These are phyloP conservation scores for Colletotrichum cereale DNA, from an alignment of 2,329 filamentous ascomycete species.

Conservation along the genomic window DNA sequence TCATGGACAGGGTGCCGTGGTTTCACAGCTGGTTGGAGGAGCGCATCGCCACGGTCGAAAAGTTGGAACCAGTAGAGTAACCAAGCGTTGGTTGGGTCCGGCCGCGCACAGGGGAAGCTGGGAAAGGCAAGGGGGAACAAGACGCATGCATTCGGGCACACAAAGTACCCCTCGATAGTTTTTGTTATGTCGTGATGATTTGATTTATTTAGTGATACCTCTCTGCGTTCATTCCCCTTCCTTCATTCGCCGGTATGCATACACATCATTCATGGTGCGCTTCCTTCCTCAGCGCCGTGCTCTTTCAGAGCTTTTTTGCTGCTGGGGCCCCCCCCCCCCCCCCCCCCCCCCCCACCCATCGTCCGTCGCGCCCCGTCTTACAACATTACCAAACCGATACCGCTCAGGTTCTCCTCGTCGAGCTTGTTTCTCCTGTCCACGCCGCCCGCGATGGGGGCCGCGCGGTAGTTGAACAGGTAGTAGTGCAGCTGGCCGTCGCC, in stretches of 20 bases:
- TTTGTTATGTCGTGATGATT: slow-evolving; percentile 16
- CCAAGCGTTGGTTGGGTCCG: no score
- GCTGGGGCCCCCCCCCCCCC: not conserved
- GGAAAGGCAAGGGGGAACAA: not conserved
- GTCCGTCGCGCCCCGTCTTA: slow-evolving; percentile 46
- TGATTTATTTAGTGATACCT: slow-evolving; percentile 37
- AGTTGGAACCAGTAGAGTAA: slow-evolving; percentile 48
- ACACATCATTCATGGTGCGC: not conserved
- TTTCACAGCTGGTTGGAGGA: slow-evolving; percentile 74
- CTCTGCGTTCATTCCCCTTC: slow-evolving; percentile 2
- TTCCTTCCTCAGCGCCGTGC: not conserved
- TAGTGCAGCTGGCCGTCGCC: slow-evolving; percentile 97
- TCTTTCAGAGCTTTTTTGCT: not conserved
- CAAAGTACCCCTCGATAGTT: not conserved
- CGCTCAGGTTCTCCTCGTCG: slow-evolving; percentile 83
- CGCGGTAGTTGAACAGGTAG: slow-evolving; percentile 97
- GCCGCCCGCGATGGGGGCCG: slow-evolving; percentile 86
- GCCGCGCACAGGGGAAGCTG: not conserved
- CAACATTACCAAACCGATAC: slow-evolving; percentile 88
- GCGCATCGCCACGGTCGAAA: slow-evolving; percentile 65
- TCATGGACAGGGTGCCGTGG: slow-evolving; percentile 78
- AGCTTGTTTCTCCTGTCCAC: slow-evolving; percentile 83
- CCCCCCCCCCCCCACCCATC: not conserved
- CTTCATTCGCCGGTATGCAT: slow-evolving; percentile 30
- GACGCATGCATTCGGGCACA: not conserved